A percentile compares a stretch with the other conserved stretches of the same genome.
Conservation (phyloP, 345 rosid genomes). For the Brassica incana region DNA sequence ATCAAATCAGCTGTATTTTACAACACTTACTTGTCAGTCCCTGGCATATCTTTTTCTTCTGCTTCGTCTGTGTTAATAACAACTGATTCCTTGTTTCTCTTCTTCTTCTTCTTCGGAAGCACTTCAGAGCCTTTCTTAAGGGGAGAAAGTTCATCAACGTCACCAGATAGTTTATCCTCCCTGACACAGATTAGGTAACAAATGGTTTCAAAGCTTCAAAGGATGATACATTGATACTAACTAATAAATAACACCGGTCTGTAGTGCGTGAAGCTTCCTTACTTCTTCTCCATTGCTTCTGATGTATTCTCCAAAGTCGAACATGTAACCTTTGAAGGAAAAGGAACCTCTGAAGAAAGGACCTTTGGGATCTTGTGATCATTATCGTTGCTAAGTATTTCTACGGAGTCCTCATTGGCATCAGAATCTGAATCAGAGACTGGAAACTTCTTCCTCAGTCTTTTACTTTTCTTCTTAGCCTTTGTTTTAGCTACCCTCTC, state of each 20-base stretch:
- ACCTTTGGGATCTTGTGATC: constrained; percentile 42
- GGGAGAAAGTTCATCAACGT: background rate
- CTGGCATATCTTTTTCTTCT: constrained; percentile 13
- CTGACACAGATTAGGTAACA: constrained; percentile 7
- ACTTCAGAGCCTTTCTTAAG: constrained; percentile 1
- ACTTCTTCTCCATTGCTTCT: background rate
- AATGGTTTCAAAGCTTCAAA: background rate
- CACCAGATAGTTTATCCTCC: constrained; percentile 17
- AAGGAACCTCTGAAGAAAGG: constrained; percentile 25
- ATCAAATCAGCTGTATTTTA: background rate
- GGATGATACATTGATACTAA: no score
- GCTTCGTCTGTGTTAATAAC: background rate
- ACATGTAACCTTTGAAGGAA: constrained; percentile 29
- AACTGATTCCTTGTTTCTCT: constrained; percentile 21
- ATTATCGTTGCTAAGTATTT: constrained; percentile 33
- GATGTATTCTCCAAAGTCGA: constrained; percentile 16
- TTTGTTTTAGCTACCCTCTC: constrained; percentile 30
- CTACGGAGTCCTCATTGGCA: constrained; percentile 18
- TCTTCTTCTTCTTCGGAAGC: constrained; percentile 21
- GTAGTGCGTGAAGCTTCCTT: constrained; percentile 8
- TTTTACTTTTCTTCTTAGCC: constrained; percentile 31
- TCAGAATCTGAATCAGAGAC: constrained; percentile 47
- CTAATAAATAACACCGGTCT: background rate
- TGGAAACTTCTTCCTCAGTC: constrained; percentile 53
- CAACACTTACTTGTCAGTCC: constrained; percentile 25